Evolutionary conservation across 495 filamentous ascomycete genomes (phyloP), one percentile per base, ranked within the genome.

Genomic region (Aspergillus hancockii): DNA sequence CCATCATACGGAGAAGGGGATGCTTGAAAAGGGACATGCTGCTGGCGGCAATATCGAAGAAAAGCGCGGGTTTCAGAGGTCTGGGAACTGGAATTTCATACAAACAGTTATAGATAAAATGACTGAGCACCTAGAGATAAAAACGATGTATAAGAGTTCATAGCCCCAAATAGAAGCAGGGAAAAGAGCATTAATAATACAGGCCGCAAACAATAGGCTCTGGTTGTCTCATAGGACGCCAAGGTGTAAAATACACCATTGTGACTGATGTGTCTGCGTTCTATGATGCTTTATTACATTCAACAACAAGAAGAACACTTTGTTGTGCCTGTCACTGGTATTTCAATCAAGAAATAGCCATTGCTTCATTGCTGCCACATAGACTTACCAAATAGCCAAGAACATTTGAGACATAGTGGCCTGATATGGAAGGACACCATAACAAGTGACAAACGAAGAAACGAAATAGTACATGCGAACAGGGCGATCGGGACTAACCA

Each of bases 21-120:
- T 54, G 57, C 49, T 41, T 45, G 40, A 47, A 18, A 36, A 55
- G 49, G 18, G 22, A 30, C 31, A 18, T 30, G 40, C 40, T 55
- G 54, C 54, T 47, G 40, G n/a, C 40, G 57, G 51, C 51, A 36
- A 36, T 4, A 22, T 38, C 32, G 8, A 36, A 46, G 19, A 43
- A 10, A 28, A 2, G 28, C 34, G 19, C 6, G 43, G 43, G 19
- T 23, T 55, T 55, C 19, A 22, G 36, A 32, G 55, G 51, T 56
- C 10, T 46, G 34, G n/a, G 52, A 18, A 49, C 49, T 49, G 61
- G 66, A 63, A 31, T 1, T 67, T 64, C 79, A 56, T 78, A 83
- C 70, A 80, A 59, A 83, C 73, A 52, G 88, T 92, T 62, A 92
- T 83, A 59, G 83, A 81, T 30, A 90, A 71, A 59, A 91, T 88